Evolutionary conservation across 1,284 basidiomycete genomes (phyloP).

Genomic region (Trichosporon ovoides): DNA sequence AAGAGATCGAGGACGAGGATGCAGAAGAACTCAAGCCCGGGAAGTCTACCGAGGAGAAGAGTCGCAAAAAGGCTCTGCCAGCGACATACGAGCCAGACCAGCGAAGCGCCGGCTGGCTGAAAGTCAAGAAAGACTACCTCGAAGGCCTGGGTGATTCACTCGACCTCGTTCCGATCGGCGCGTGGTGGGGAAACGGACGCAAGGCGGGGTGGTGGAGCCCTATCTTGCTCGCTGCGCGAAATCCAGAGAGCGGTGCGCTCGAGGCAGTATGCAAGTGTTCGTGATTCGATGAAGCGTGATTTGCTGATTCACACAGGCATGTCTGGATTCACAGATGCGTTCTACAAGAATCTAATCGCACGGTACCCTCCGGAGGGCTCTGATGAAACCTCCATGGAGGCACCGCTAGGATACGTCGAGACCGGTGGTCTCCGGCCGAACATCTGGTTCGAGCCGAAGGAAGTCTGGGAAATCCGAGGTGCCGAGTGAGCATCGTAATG

Average conservation of each 20-base stretch:
- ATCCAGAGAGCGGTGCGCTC: conserved; percentile 62
- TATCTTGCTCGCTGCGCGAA: conserved; percentile 75
- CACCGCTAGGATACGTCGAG: conserved; percentile 62
- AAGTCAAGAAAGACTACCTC: conserved; percentile 65
- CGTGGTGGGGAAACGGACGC: conserved; percentile 88
- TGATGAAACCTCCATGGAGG: conserved; percentile 58
- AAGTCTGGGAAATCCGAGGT: conserved; percentile 88
- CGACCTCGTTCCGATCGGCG: conserved; percentile 66
- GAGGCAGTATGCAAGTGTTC: conserved; percentile 79
- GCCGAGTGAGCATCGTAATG: conserved; percentile 60
- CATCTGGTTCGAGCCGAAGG: conserved; percentile 76
- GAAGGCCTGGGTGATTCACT: conserved; percentile 54
- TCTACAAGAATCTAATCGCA: conserved; percentile 69
- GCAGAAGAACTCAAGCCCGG: conserved; percentile 49
- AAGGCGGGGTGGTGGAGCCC: conserved; percentile 93
- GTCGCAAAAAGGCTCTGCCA: conserved; percentile 62
- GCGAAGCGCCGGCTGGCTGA: conserved; percentile 62
- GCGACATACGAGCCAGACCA: conserved; percentile 83
- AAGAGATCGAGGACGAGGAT: conserved; percentile 24
- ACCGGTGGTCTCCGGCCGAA: conserved; percentile 70
- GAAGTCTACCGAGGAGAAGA: background rate
- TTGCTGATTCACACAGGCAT: no score
- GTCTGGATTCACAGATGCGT: conserved; percentile 77
- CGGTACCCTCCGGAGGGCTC: conserved; percentile 60
- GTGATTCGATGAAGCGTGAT: conserved; percentile 5